Base-by-base conservation (phyloP, 176 grass and related monocot species). In the Pontederia crassipes region DNA sequence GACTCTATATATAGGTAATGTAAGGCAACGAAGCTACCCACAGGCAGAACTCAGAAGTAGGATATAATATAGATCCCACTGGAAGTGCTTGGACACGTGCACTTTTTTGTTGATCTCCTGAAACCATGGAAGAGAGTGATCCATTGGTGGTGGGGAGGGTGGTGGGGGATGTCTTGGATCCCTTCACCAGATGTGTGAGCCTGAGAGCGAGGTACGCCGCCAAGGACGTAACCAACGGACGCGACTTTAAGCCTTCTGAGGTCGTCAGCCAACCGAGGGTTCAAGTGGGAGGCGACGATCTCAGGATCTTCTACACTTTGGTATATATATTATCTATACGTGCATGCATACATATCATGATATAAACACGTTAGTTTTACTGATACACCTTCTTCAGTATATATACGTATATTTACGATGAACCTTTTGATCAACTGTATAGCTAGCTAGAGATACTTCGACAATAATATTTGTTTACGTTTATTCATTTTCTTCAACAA, bases 251-350 rank as follows among this genome's bases (percentile, higher is more conserved):
- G 20, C 20, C 20, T 24, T 24, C 80, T 14, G 77, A 56, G 14
- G 48, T 89, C 45, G 28, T 52, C 45, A 80, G 64, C 62, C 81
- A 74, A 18, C 86, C 86, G 0, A 79, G 67, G 35, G 55, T 86
- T 57, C 68, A 89, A 45, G 35, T 82, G 49, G 78, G 83, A 67
- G 83, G 80, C 57, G 68, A 55, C 61, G 83, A 84, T 40, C 76
- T 82, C 64, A 78, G 83, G 59, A 70, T 49, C 65, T 83, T 84
- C 68, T 87, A 89, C 65, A 89, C 86, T 2, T 75, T 95, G 70
- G 90, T 24, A 24, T 24, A 24, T 24, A 24, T 24, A 24, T n/a
- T n/a, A 24, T 24, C 20, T 24, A 24, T 24, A 24, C 20, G 1
- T 24, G 20, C 20, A 24, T 24, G 20, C 20, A 24, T 1, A 1